Percentiles rank a stretch among this genome's conserved stretches.
These are phyloP conservation scores for Vitis vinifera DNA, from an alignment of 164 flowering plant species.

Conservation along the genomic window ASM3070453v1 NC_081809.1:16249501-16250000, in stretches of 20 bases:
- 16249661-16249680: background rate
- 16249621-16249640: conserved; percentile 7
- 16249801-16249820: conserved; percentile 10
- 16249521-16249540: too few species aligned
- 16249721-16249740: conserved; percentile 20
- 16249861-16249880: background rate
- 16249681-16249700: background rate
- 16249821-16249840: background rate
- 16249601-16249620: conserved; percentile 38
- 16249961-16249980: background rate
- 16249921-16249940: background rate
- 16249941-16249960: background rate
- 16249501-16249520: too few species aligned
- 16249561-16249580: background rate
- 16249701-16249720: conserved; percentile 18
- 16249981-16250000: background rate
- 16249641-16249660: background rate
- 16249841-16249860: background rate
- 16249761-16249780: background rate
- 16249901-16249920: conserved; percentile 7
- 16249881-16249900: conserved; percentile 17
- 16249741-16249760: conserved; percentile 21
- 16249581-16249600: conserved; percentile 21
- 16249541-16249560: too few species aligned
- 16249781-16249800: background rate